phyloP scores from a whole-genome alignment of 768 basidiomycete genomes.

The Rhodotorula diobovata region DNA sequence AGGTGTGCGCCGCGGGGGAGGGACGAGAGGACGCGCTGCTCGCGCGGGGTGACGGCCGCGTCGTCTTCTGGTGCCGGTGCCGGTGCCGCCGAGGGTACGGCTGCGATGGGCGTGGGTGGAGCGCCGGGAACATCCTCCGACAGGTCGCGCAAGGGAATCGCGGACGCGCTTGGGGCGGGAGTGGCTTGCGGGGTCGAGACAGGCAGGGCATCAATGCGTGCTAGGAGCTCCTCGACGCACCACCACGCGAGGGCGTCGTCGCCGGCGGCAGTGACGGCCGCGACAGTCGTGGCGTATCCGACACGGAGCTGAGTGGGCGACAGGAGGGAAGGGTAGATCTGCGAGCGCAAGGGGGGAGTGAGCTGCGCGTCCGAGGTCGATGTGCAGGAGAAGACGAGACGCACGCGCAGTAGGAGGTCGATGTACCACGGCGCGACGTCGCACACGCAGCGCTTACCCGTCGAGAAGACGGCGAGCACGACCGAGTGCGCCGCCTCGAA shows the following conservation, averaged over 20 bases:
- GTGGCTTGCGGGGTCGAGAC: not conserved
- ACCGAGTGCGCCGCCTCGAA: slow-evolving; percentile 85
- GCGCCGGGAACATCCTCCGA: not conserved
- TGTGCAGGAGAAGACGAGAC: slow-evolving; percentile 22
- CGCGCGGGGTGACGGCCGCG: slow-evolving; percentile 7
- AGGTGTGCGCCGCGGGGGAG: slow-evolving; percentile 34
- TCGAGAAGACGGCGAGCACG: slow-evolving; percentile 66
- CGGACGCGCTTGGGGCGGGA: not conserved
- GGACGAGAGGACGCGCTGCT: slow-evolving; percentile 18
- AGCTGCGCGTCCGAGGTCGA: slow-evolving; percentile 43
- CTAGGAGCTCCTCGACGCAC: slow-evolving; percentile 60
- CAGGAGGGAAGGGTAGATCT: slow-evolving; percentile 54
- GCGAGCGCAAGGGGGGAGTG: slow-evolving; percentile 49
- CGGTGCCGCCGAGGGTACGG: not conserved
- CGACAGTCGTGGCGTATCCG: slow-evolving; percentile 68
- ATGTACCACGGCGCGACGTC: slow-evolving; percentile 72
- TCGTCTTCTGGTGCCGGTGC: not conserved
- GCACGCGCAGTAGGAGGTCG: slow-evolving; percentile 64
- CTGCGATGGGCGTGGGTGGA: not conserved
- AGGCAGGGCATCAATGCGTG: slow-evolving; percentile 48
- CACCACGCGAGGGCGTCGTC: slow-evolving; percentile 61
- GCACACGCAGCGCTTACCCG: slow-evolving; percentile 53
- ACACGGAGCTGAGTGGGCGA: slow-evolving; percentile 64
- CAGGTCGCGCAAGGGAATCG: not conserved
- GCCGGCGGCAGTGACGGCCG: slow-evolving; percentile 53